Percentiles rank a stretch among this genome's conserved stretches.
Evolutionary conservation across 306 rosid species (phyloP).

Genomic region (Erythrophleum fordii): DNA sequence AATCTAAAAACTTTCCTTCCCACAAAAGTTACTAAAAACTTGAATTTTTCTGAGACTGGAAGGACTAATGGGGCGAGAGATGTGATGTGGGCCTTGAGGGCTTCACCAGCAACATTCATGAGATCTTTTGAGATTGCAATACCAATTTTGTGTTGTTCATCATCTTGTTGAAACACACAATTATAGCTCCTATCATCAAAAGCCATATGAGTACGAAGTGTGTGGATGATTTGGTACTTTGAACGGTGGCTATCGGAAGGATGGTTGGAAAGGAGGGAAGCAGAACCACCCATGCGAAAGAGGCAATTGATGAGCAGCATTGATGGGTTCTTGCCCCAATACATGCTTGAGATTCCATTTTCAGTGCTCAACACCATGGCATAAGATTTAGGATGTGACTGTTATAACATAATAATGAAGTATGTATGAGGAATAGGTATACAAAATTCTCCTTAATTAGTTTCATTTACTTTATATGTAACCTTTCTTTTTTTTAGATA

Average conservation of each 20-base stretch:
- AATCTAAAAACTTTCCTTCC: too few species aligned
- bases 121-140: too few species aligned
- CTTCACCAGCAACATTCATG: slow-evolving; percentile 11
- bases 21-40: too few species aligned
- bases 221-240: slow-evolving; percentile 35
- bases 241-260: background rate
- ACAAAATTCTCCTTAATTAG: too few species aligned
- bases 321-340: too few species aligned
- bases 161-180: slow-evolving; percentile 20
- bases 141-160: slow-evolving; percentile 2
- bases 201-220: slow-evolving; percentile 20
- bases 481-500: background rate
- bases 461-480: too few species aligned
- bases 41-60: slow-evolving; percentile 16
- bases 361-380: too few species aligned
- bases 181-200: slow-evolving; percentile 14
- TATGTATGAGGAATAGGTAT: too few species aligned
- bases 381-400: too few species aligned
- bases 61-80: slow-evolving; percentile 14
- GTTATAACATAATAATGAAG: too few species aligned
- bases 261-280: slow-evolving; percentile 26
- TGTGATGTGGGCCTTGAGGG: slow-evolving; percentile 14
- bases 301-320: too few species aligned
- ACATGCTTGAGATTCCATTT: too few species aligned
- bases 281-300: slow-evolving; percentile 37